phyloP scores from a whole-genome alignment of 768 basidiomycete species.

The Xerocomus potaroensis region DNA sequence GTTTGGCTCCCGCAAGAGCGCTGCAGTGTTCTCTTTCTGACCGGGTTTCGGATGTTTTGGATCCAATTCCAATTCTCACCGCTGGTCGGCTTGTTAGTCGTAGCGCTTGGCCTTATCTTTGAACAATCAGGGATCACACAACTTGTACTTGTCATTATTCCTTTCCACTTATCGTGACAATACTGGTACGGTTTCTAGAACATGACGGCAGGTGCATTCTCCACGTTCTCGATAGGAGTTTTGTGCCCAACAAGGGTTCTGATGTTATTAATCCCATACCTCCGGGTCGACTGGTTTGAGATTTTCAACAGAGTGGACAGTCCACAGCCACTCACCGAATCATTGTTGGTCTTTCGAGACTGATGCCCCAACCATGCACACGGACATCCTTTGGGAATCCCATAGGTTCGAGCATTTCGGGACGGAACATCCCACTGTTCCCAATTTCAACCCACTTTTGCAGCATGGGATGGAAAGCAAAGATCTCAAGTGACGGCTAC shows the following conservation, averaged over 20 bases:
- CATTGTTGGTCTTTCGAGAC: conserved; percentile 96
- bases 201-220: conserved; percentile 86
- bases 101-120: not conserved
- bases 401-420: conserved; percentile 99
- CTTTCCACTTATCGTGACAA: not conserved
- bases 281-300: conserved; percentile 27
- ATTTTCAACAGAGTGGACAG: not conserved
- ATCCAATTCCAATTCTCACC: not conserved
- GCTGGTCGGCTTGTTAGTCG: conserved; percentile 10
- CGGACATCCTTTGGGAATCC: conserved; percentile 95
- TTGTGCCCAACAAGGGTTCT: conserved; percentile 97
- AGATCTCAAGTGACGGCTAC: conserved; percentile 95
- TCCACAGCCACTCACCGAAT: conserved; percentile 63
- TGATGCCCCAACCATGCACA: conserved; percentile 95
- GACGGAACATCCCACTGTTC: conserved; percentile 99
- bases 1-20: conserved; percentile 79
- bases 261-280: conserved; percentile 97
- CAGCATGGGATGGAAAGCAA: conserved; percentile 94
- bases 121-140: too few relatives aligned
- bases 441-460: conserved; percentile 97
- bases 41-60: conserved; percentile 1
- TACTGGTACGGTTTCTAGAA: conserved; percentile 50
- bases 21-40: conserved; percentile 81
- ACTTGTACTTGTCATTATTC: too few relatives aligned
- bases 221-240: conserved; percentile 84